Evolutionary conservation across 257 asterid species (phyloP).

Genomic region (Capsicum rhomboideum): DNA sequence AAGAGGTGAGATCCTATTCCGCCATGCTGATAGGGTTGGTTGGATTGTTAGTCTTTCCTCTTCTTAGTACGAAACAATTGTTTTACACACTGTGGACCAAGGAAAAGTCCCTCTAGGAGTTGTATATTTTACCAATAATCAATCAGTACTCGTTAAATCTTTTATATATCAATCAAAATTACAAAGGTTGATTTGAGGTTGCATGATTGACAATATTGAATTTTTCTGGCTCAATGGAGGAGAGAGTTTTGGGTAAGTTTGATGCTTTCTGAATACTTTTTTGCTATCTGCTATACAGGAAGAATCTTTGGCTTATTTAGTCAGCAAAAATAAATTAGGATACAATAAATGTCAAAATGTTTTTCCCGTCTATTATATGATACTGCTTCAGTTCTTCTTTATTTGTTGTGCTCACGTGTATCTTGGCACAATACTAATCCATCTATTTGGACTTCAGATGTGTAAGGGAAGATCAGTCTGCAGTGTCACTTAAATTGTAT

Average conservation of each 20-base stretch:
- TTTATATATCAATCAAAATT: not conserved
- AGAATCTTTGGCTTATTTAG: not conserved
- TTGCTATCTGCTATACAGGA: not conserved
- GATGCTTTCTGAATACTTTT: not conserved
- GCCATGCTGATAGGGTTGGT: not conserved
- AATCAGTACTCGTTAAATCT: not conserved
- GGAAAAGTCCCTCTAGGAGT: not conserved
- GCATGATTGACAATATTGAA: not conserved
- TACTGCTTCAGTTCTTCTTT: not conserved
- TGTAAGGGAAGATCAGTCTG: conserved; percentile 87
- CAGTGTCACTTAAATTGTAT: conserved; percentile 70
- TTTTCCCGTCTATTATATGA: not conserved
- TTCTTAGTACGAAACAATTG: not conserved
- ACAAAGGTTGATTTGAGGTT: not conserved
- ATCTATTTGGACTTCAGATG: conserved; percentile 45
- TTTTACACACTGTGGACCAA: not conserved
- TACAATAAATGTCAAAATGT: not conserved
- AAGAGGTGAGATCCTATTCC: not conserved
- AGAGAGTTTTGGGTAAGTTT: not conserved
- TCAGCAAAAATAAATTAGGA: not conserved
- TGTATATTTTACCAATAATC: not conserved
- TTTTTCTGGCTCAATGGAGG: not conserved
- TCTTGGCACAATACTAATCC: not conserved
- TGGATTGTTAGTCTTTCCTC: not conserved
- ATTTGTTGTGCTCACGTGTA: not conserved